Evolutionary conservation across 1,139 yeast genomes (phyloP), one percentile per base, ranked within the genome.

Genomic region (Yamadazyma diospyri): DNA sequence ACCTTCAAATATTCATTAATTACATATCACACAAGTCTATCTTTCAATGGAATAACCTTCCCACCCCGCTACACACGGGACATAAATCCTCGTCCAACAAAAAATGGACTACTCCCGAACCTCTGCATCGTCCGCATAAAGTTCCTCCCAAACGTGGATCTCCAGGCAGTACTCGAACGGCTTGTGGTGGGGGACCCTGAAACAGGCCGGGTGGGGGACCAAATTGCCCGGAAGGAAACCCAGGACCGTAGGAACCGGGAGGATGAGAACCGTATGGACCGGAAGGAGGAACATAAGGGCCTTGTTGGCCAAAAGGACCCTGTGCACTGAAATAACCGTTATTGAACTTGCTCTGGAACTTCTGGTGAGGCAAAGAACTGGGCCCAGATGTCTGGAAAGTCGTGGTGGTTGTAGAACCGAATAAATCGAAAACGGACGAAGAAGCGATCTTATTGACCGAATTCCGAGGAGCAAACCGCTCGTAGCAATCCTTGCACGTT

Each of bases 71-170:
- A 29, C 95, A 84, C 1, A 73, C 64, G 2, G 67, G 60, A 47
- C 88, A 81, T 15, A 68, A 51, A 28, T 76, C 81, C 27, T 70
- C 68, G 51, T 78, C 84, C 11, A 80, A 49, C 24, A 80, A 61
- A 45, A 70, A 66, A 22, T 64, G 56, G 1, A 73, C 64, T 38
- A 69, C 45, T 0, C 96, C 95, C 0, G 72, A 42, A 1, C 95
- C 95, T 32, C 87, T 55, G 48, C 96, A 88, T 34, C 78, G 59
- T 0, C 89, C 89, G 59, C 97, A 88, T 5, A 81, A 48, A 1
- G 68, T 55, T 1, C 96, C 96, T 1, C 96, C 96, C 9, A 86
- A 61, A 16, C 89, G 55, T 0, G 95, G 94, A 45, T 87, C 95
- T 1, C 95, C 95, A 0, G 95, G 95, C 8, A 51, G 57, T 1